A percentile compares a stretch with the other conserved stretches of the same genome.
These are phyloP conservation scores for Vitis cinerea DNA, from an alignment of 164 flowering plant species.

Conservation along the genomic window DNA sequence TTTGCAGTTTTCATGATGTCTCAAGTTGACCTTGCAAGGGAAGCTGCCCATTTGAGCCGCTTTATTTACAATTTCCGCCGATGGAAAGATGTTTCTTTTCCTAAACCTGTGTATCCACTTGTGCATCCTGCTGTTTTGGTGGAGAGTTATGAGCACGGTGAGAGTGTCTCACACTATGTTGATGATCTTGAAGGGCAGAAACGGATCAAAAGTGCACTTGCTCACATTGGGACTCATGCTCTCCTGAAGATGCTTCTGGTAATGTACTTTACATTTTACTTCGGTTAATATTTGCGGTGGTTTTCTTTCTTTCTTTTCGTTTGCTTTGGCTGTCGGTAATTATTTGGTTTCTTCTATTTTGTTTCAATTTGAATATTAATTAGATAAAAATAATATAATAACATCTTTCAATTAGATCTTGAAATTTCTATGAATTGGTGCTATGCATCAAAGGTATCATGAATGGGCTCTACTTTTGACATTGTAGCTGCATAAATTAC, in stretches of 20 bases:
- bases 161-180: conserved; percentile 61
- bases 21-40: conserved; percentile 90
- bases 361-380: too few species aligned
- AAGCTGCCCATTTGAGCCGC: conserved; percentile 84
- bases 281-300: not conserved
- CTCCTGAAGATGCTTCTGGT: conserved; percentile 91
- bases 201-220: conserved; percentile 56
- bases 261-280: conserved; percentile 12
- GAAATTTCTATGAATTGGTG: too few species aligned
- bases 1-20: conserved; percentile 88
- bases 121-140: conserved; percentile 92
- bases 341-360: too few species aligned
- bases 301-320: not conserved
- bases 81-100: conserved; percentile 85
- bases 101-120: conserved; percentile 79
- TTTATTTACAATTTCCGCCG: conserved; percentile 77
- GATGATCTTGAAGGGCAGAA: conserved; percentile 58
- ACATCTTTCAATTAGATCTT: too few species aligned
- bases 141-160: conserved; percentile 83
- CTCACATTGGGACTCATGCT: conserved; percentile 86
- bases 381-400: too few species aligned
- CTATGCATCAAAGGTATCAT: too few species aligned
- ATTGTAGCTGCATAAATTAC: too few species aligned
- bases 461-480: too few species aligned
- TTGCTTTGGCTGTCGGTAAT: not conserved